These are phyloP conservation scores for Puccinia hordei DNA, from an alignment of 1,284 basidiomycete genomes.

Conservation along the genomic window DNA sequence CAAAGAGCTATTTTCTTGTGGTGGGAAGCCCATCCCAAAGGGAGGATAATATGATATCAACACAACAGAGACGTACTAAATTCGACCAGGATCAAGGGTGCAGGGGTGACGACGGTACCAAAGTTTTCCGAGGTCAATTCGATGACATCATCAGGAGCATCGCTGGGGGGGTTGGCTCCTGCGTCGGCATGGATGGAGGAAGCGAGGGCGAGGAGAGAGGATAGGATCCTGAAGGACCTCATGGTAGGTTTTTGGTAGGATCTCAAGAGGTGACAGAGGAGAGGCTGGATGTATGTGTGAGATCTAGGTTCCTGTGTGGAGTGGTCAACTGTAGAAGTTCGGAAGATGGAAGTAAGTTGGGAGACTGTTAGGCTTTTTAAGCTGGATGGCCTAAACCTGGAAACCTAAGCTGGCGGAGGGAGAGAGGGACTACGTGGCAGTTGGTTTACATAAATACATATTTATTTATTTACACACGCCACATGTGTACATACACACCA, in stretches of 20 bases:
- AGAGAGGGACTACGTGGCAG: no score
- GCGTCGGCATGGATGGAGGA: conserved; percentile 12
- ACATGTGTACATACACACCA: no score
- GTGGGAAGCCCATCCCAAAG: no score
- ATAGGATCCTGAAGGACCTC: conserved; percentile 15
- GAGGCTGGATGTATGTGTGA: neutral
- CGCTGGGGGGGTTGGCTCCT: neutral
- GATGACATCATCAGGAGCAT: conserved; percentile 68
- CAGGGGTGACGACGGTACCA: conserved; percentile 69
- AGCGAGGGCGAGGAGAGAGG: neutral
- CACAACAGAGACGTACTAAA: conserved; percentile 87
- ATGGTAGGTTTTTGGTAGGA: neutral
- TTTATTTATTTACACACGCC: no score
- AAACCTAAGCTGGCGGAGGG: no score
- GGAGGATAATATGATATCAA: neutral
- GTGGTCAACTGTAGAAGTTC: no score
- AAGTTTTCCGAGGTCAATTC: conserved; percentile 74
- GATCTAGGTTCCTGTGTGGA: no score
- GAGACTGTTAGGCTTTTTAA: no score
- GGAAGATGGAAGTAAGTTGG: no score
- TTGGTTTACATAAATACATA: no score
- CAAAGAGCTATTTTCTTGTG: no score
- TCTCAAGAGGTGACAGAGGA: neutral
- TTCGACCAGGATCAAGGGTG: conserved; percentile 85
- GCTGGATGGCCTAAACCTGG: no score